phyloP scores from a whole-genome alignment of 352 stramenopile genomes.

The Pseudoperonospora humuli region DNA sequence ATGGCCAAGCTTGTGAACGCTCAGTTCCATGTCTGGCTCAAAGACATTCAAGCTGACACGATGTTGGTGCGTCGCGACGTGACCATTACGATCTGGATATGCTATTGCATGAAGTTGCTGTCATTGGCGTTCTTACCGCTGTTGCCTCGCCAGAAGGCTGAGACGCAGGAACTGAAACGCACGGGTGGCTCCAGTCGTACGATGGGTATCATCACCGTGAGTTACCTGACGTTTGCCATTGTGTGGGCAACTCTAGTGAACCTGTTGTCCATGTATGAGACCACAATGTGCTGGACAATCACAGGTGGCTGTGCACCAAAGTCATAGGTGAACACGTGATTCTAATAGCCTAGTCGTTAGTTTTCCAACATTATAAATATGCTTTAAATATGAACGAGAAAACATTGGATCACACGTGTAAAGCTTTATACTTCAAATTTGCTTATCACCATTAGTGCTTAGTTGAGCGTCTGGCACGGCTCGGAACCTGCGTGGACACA shows the following conservation, averaged over 20 bases:
- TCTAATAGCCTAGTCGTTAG: too few relatives aligned
- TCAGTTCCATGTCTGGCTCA: conserved; percentile 42
- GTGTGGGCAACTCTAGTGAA: conserved; percentile 37
- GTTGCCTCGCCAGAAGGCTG: conserved; percentile 39
- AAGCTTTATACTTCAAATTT: too few relatives aligned
- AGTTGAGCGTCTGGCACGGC: too few relatives aligned
- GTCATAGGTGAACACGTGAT: conserved; percentile 1
- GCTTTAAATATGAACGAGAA: too few relatives aligned
- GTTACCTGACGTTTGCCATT: conserved; percentile 27
- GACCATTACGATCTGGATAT: conserved; percentile 52
- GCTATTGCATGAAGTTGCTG: conserved; percentile 46
- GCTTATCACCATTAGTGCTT: too few relatives aligned
- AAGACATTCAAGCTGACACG: conserved; percentile 40
- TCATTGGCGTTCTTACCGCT: conserved; percentile 42
- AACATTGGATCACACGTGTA: too few relatives aligned
- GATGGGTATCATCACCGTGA: conserved; percentile 31
- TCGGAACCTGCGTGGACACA: too few relatives aligned
- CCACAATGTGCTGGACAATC: conserved; percentile 53
- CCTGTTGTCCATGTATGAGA: conserved; percentile 39
- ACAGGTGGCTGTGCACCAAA: conserved; percentile 37
- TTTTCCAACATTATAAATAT: too few relatives aligned
- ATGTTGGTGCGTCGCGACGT: conserved; percentile 41
- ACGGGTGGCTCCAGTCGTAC: conserved; percentile 29
- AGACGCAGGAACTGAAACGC: conserved; percentile 41
- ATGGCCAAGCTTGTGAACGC: conserved; percentile 46